Evolutionary conservation across 139 green algal species (phyloP).

Genomic region (Chlamydomonas sphaeroides): DNA sequence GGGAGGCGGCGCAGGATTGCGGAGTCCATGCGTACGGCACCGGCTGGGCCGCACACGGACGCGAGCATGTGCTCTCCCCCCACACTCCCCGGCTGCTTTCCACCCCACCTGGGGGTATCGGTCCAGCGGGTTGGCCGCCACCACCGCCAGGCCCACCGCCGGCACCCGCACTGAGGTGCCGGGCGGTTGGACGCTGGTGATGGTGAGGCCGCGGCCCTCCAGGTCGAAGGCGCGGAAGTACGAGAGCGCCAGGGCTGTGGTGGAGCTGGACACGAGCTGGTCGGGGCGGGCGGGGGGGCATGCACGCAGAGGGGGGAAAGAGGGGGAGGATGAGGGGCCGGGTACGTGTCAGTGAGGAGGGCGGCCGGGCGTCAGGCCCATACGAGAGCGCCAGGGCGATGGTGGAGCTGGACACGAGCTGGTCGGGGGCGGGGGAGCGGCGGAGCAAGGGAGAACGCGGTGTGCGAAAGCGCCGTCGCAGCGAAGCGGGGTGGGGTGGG

Average conservation of each 20-base stretch:
- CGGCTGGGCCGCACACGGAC: too few species aligned
- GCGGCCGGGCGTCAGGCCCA: too few species aligned
- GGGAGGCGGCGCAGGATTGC: too few species aligned
- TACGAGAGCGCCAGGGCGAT: background rate
- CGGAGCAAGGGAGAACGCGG: too few species aligned
- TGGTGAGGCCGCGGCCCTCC: background rate
- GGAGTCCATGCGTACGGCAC: too few species aligned
- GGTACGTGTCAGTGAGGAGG: background rate
- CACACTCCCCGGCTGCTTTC: too few species aligned
- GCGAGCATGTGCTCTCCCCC: too few species aligned
- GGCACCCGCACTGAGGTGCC: background rate
- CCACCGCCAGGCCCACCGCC: background rate
- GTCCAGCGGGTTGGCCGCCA: background rate
- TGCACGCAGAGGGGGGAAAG: background rate
- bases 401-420: background rate
- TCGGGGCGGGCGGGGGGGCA: too few species aligned
- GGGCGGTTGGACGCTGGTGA: background rate
- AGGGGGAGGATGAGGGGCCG: background rate
- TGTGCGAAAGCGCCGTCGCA: too few species aligned
- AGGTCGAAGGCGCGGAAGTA: conserved; percentile 1
- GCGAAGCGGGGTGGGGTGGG: too few species aligned
- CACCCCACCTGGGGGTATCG: conserved; percentile 15
- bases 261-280: background rate
- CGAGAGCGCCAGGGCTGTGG: background rate
- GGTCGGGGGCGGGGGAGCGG: background rate